A percentile compares a stretch with the other conserved stretches of the same genome.
Evolutionary conservation across 371 early-diverging fungal genomes (phyloP).

Genomic region (Mortierella sp.): DNA sequence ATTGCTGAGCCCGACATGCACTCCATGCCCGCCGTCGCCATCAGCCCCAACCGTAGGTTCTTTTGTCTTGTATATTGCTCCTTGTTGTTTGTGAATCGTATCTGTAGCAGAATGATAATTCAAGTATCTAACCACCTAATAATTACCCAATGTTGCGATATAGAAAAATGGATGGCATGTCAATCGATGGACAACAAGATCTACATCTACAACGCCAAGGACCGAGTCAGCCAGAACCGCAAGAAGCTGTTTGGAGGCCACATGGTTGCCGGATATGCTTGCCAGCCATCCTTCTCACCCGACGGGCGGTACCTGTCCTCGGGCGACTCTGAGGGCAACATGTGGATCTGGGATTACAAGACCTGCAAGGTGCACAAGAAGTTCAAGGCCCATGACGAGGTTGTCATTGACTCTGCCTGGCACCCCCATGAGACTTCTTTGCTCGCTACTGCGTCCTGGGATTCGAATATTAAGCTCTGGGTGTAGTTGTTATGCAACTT

Average conservation of each 20-base stretch:
- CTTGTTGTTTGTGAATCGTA: not conserved
- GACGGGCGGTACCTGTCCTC: slow-evolving; percentile 92
- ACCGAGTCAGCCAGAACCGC: slow-evolving; percentile 88
- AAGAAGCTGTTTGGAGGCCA: slow-evolving; percentile 96
- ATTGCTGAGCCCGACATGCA: slow-evolving; percentile 98
- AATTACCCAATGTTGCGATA: not conserved
- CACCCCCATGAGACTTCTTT: slow-evolving; percentile 95
- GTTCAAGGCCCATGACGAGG: slow-evolving; percentile 92
- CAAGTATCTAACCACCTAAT: not conserved
- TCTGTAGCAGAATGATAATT: not conserved
- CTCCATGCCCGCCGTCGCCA: slow-evolving; percentile 92
- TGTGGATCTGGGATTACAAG: slow-evolving; percentile 98
- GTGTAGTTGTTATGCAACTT: slow-evolving; percentile 61
- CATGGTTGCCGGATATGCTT: slow-evolving; percentile 95
- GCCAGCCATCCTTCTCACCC: slow-evolving; percentile 93
- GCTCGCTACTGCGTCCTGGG: slow-evolving; percentile 96
- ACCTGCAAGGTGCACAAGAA: slow-evolving; percentile 83
- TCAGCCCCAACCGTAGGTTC: slow-evolving; percentile 87
- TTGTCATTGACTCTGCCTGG: slow-evolving; percentile 93
- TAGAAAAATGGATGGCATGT: slow-evolving; percentile 94
- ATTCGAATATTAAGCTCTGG: slow-evolving; percentile 95
- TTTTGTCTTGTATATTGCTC: not conserved
- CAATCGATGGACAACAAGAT: slow-evolving; percentile 97
- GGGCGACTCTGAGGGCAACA: slow-evolving; percentile 94
- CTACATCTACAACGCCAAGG: slow-evolving; percentile 87